A percentile compares a stretch with the other conserved stretches of the same genome.
Conservation (phyloP, 192 early-diverging fungal species). For the Coemansia sp. region DNA sequence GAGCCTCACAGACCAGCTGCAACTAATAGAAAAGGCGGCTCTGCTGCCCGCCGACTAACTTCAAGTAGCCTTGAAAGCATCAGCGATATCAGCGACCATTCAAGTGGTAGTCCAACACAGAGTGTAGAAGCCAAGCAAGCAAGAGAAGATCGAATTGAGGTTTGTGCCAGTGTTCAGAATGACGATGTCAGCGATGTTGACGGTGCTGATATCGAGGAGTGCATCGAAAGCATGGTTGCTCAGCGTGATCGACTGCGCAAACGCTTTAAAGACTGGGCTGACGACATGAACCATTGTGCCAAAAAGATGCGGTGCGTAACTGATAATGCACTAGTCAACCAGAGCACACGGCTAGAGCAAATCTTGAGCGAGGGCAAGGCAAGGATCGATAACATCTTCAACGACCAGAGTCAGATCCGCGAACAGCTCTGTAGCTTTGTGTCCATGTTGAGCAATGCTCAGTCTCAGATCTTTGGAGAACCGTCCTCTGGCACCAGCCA, state of each 20-base stretch:
- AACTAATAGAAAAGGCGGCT: neutral
- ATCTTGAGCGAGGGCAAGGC: constrained; percentile 35
- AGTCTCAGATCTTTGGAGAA: constrained; percentile 39
- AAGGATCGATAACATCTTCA: constrained; percentile 30
- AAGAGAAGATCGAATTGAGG: neutral
- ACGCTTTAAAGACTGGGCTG: constrained; percentile 52
- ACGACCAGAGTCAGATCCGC: constrained; percentile 38
- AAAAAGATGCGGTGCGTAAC: constrained; percentile 29
- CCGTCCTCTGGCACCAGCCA: neutral
- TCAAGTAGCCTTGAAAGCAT: constrained; percentile 12
- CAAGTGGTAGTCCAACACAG: neutral
- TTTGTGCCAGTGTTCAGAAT: neutral
- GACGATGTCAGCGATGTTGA: neutral
- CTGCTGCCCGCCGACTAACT: neutral
- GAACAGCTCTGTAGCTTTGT: constrained; percentile 41
- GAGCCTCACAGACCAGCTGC: constrained; percentile 1
- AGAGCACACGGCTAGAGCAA: constrained; percentile 41
- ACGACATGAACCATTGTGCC: constrained; percentile 21
- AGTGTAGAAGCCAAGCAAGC: neutral
- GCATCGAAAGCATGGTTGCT: constrained; percentile 30
- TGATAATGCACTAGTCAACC: constrained; percentile 52
- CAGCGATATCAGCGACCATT: constrained; percentile 4
- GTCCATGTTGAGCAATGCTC: constrained; percentile 45
- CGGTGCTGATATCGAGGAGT: constrained; percentile 18
- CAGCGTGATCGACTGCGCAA: constrained; percentile 43